A percentile compares a stretch with the other conserved stretches of the same genome.
Evolutionary conservation across 1,284 basidiomycete genomes (phyloP).

Genomic region (Schizopora paradoxa): DNA sequence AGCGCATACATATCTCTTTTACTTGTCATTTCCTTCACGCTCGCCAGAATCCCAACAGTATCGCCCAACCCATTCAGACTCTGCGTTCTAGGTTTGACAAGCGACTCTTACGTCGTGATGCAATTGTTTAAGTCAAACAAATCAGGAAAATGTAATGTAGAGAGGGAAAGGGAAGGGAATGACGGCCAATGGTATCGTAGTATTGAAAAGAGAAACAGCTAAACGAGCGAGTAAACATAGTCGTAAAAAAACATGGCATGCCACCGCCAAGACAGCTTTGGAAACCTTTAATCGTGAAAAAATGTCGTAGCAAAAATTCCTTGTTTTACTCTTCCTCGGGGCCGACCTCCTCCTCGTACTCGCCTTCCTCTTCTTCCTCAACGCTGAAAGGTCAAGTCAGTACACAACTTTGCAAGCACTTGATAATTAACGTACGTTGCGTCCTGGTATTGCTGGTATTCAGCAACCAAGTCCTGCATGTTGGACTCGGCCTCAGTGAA

Average conservation of each 20-base stretch:
- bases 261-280: slow-evolving; percentile 4
- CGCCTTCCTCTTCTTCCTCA: slow-evolving; percentile 78
- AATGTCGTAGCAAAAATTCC: neutral
- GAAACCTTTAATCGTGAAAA: neutral
- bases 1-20: too few relatives aligned
- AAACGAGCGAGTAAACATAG: slow-evolving; percentile 1
- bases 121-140: slow-evolving; percentile 1
- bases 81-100: too few relatives aligned
- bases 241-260: slow-evolving; percentile 1
- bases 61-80: too few relatives aligned
- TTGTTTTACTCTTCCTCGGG: slow-evolving; percentile 13
- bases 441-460: slow-evolving; percentile 97
- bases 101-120: too few relatives aligned
- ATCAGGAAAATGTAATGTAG: slow-evolving; percentile 1
- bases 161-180: neutral
- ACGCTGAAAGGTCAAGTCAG: too few relatives aligned
- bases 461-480: slow-evolving; percentile 92
- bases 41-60: too few relatives aligned
- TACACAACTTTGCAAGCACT: too few relatives aligned
- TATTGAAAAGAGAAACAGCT: slow-evolving; percentile 4
- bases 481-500: slow-evolving; percentile 96
- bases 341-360: slow-evolving; percentile 38
- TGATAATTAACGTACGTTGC: slow-evolving; percentile 49
- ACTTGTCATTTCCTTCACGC: too few relatives aligned
- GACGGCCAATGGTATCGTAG: slow-evolving; percentile 10